Conservation (phyloP, 2,329 filamentous ascomycete genomes). For the Ophiostoma ips region DNA sequence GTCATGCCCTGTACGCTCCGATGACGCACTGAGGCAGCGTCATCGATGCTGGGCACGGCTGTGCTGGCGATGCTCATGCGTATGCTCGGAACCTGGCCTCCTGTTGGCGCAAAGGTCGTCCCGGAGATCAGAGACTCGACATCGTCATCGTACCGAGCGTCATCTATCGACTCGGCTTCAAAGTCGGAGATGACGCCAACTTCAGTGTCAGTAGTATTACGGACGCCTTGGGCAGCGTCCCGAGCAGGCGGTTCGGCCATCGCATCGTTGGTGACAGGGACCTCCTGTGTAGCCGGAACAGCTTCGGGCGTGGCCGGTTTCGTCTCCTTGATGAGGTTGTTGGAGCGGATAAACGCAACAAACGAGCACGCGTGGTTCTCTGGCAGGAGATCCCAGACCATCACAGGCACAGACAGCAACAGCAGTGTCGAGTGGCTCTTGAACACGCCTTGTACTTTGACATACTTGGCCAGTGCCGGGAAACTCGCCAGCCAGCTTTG, state of each 20-base stretch:
- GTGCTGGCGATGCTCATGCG: conserved; percentile 14
- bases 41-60: conserved; percentile 5
- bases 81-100: conserved; percentile 12
- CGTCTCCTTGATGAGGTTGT: conserved; percentile 29
- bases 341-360: conserved; percentile 44
- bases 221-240: neutral
- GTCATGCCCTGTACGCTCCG: neutral
- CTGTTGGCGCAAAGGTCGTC: conserved; percentile 18
- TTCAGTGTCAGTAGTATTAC: neutral
- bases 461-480: conserved; percentile 43
- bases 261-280: neutral
- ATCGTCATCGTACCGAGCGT: conserved; percentile 12
- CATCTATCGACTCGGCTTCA: neutral
- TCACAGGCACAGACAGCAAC: conserved; percentile 42
- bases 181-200: neutral
- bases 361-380: conserved; percentile 44
- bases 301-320: neutral
- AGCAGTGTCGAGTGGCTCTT: conserved; percentile 47
- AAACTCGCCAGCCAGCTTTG: conserved; percentile 42
- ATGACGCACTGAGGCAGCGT: neutral
- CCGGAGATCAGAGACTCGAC: conserved; percentile 19
- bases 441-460: conserved; percentile 47
- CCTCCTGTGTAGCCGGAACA: neutral
- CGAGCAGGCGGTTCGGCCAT: neutral
- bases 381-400: conserved; percentile 45